Conservation (phyloP, 179 eudicot species). For the Amaranthus tricolor region DNA sequence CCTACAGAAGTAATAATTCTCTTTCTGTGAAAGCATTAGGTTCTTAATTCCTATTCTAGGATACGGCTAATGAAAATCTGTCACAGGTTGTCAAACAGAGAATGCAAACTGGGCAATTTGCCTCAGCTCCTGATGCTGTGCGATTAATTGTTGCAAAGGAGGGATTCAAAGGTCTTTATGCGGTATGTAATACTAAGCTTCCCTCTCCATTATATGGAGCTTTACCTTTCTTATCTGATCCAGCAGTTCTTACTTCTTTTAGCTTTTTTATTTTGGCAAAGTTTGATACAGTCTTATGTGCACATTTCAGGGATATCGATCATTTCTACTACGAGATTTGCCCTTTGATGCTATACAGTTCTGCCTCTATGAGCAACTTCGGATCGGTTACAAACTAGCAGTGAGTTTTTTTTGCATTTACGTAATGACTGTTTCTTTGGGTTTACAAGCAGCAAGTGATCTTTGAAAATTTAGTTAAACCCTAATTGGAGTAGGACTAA, state of each 20-base stretch:
- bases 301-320: conserved; percentile 69
- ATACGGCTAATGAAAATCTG: conserved; percentile 6
- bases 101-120: conserved; percentile 90
- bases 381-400: conserved; percentile 76
- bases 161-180: conserved; percentile 93
- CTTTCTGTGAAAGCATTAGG: neutral
- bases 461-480: too few species aligned
- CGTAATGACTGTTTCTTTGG: neutral
- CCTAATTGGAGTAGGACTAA: too few species aligned
- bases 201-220: neutral
- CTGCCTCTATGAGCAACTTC: conserved; percentile 88
- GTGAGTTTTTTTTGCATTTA: conserved; percentile 36
- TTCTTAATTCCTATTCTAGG: conserved; percentile 1
- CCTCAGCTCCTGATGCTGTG: conserved; percentile 84
- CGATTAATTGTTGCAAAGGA: conserved; percentile 78
- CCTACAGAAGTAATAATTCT: conserved; percentile 73
- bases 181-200: conserved; percentile 53
- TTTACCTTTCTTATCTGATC: neutral
- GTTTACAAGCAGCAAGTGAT: too few species aligned
- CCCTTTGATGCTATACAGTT: conserved; percentile 96
- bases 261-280: neutral
- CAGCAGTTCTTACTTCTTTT: conserved; percentile 1
- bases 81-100: conserved; percentile 91
- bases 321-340: conserved; percentile 81
- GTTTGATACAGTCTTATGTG: neutral